phyloP scores from a whole-genome alignment of 805 yeast species.

The Kuraishia molischiana region DNA sequence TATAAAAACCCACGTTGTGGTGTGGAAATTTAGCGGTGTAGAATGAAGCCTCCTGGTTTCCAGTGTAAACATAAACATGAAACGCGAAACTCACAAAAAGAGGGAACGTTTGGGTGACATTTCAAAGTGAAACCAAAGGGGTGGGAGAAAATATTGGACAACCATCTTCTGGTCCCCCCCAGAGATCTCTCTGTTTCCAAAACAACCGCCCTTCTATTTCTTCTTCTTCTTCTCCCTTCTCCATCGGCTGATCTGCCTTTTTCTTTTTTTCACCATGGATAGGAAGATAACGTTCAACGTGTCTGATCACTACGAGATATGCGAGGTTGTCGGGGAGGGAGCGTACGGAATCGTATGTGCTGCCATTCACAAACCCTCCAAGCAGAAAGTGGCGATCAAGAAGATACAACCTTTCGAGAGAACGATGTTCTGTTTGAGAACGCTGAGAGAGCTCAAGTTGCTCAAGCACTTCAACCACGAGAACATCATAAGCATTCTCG shows the following conservation, averaged over 20 bases:
- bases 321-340: conserved; percentile 87
- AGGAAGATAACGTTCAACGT: conserved; percentile 57
- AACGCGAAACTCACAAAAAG: background rate
- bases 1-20: too few relatives aligned
- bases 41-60: too few relatives aligned
- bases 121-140: too few relatives aligned
- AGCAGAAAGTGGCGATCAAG: conserved; percentile 89
- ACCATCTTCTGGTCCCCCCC: too few relatives aligned
- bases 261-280: background rate
- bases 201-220: too few relatives aligned
- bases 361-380: conserved; percentile 78
- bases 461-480: conserved; percentile 89
- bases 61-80: too few relatives aligned
- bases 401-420: conserved; percentile 90
- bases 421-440: conserved; percentile 79
- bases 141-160: too few relatives aligned
- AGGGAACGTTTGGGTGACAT: too few relatives aligned
- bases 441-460: conserved; percentile 81
- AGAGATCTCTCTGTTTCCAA: too few relatives aligned
- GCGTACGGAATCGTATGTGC: conserved; percentile 94
- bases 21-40: too few relatives aligned
- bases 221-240: too few relatives aligned
- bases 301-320: conserved; percentile 75
- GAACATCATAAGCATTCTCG: conserved; percentile 82
- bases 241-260: too few relatives aligned